Evolutionary conservation across 106 monocot genomes (phyloP), one percentile per base, ranked within the genome.

Genomic region (Iris macrosiphon): DNA sequence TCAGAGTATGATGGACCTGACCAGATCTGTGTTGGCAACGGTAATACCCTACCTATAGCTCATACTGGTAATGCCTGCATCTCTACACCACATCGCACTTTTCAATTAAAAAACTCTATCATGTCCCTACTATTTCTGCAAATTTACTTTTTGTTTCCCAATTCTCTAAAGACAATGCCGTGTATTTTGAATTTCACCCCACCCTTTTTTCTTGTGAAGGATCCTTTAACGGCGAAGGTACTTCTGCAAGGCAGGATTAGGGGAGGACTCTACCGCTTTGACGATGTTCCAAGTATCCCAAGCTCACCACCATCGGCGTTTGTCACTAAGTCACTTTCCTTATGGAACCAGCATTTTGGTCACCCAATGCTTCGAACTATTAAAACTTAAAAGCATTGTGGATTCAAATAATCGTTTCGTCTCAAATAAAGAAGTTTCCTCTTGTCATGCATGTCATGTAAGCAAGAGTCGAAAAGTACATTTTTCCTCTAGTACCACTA

Each of bases 191-290:
- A 25, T 57, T 57, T 15, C 39, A 25, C 7, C 23, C 57, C 12
- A 19, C 28, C 15, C n/a, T 14, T 13, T 40, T 24, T 57, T 23
- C 2, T 57, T 38, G 38, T 57, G 21, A 57, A 57, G 57, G 57
- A 40, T 13, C 39, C 21, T 40, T 6, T 11, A 11, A 57, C 38
- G 22, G 23, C 24, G 38, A 40, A 23, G 12, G 40, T 57, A 21
- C 14, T 57, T 23, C 57, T 57, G n/a, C 37, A 39, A 2, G 19
- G 57, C 4, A 20, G 6, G 23, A 57, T 25, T 40, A 23, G 40
- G 12, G 24, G 27, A 3, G 38, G 40, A 25, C 23, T 39, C 38
- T 57, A 57, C 26, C 10, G n/a, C 25, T 24, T 22, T 26, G 7
- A 21, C 1, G 10, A 21, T 23, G 19, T 9, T 5, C 20, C 5